These are phyloP conservation scores for Zarea fungicola DNA, from an alignment of 2,329 filamentous ascomycete species.

Conservation along the genomic window DNA sequence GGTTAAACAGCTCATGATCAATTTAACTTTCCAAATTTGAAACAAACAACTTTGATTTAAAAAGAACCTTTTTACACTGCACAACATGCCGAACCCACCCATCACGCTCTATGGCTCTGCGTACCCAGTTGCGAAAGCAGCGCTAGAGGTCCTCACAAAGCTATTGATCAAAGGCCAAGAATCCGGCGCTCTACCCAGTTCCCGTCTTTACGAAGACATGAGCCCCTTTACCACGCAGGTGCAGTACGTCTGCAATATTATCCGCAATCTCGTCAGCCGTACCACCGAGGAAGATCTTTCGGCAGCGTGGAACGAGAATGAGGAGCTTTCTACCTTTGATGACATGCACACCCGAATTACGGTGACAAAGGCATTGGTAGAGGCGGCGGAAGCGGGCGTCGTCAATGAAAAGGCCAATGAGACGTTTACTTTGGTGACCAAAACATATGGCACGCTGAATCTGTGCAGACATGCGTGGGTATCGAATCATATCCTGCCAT, in stretches of 20 bases:
- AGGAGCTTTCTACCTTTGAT: neutral
- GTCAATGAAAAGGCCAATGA: constrained; percentile 2
- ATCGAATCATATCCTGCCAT: constrained; percentile 3
- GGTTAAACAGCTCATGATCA: too few species aligned
- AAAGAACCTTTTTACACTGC: neutral
- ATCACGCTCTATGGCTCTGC: constrained; percentile 2
- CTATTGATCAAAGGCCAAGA: neutral
- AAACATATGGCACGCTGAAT: constrained; percentile 1
- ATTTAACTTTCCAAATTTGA: neutral
- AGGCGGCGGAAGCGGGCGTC: neutral
- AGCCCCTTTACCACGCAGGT: constrained; percentile 23
- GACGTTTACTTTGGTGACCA: constrained; percentile 2
- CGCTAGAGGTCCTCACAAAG: neutral
- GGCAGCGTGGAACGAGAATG: neutral
- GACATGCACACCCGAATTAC: neutral
- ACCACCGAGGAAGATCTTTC: neutral
- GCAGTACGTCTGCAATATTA: constrained; percentile 16
- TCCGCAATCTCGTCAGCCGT: constrained; percentile 17
- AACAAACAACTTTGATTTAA: neutral
- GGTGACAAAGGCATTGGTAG: neutral
- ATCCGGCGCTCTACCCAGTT: neutral
- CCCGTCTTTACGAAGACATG: constrained; percentile 24
- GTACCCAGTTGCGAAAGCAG: constrained; percentile 2
- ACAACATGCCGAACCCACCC: neutral
- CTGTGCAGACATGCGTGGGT: neutral